Base-by-base conservation (phyloP, 345 rosid genomes). In the Brassica rapa region DNA sequence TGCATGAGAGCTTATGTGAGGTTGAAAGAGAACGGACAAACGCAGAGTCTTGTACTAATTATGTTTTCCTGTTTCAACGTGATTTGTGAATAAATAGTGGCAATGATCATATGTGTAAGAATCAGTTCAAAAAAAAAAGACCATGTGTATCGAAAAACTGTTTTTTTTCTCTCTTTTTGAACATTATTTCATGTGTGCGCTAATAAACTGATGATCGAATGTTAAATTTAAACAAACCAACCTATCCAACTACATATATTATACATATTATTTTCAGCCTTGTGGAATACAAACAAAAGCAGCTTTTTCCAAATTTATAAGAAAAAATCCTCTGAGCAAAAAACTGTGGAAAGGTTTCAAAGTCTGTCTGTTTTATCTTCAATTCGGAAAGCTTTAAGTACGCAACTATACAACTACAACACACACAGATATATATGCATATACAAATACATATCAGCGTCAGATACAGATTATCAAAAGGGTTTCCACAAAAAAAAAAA, bases 31-130 rank as follows among this genome's bases (percentile, higher is more conserved):
- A 86, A 86, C 82, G 85, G 91, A 83, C 32, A 60, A 88, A 89
- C 62, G 67, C 74, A 84, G 87, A 86, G 89, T 87, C 77, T 81
- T 84, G 88, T 69, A 82, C 83, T 82, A 91, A 93, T 93, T 90
- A 92, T 88, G 91, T 49, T 88, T 97, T 91, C 93, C 86, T 83
- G 90, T 51, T 79, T 70, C 19, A 79, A 79, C 82, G 82, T 86
- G 97, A 75, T 53, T 63, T 86, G 81, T 88, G 88, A 46, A 66
- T 83, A 87, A 89, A 89, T 91, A 94, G 87, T 85, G 68, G 91
- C 80, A 89, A 89, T 92, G 95, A 92, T 94, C 70, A 86, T 91
- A 83, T 90, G 84, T 90, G 84, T 90, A 81, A 19, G 19, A 19
- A 19, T 19, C 19, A 19, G 19, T 19, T 19, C 0, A 19, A 19